Evolutionary conservation across 2,329 filamentous ascomycete genomes (phyloP).

Genomic region (Arthrobotrys entomopaga): DNA sequence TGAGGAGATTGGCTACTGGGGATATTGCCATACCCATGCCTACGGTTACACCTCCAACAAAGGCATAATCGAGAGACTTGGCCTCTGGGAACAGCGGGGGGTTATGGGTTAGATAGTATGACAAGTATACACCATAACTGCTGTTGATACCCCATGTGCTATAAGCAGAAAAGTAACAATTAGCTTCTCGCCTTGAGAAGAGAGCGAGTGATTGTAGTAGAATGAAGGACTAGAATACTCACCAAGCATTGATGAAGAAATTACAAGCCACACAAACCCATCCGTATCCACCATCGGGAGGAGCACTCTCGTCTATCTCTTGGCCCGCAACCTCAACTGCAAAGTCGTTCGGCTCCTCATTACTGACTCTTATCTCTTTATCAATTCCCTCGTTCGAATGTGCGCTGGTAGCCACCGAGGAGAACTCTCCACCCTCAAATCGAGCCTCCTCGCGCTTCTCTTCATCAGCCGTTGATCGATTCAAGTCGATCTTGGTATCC

Average conservation of each 20-base stretch:
- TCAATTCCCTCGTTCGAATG: slow-evolving; percentile 37
- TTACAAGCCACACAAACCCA: slow-evolving; percentile 58
- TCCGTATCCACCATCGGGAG: slow-evolving; percentile 71
- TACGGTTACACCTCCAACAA: slow-evolving; percentile 73
- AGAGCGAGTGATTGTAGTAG: not conserved
- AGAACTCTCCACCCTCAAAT: slow-evolving; percentile 18
- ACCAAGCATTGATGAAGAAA: slow-evolving; percentile 53
- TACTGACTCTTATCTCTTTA: slow-evolving; percentile 27
- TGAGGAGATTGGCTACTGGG: slow-evolving; percentile 72
- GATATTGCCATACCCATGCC: slow-evolving; percentile 69
- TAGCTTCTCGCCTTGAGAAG: slow-evolving; percentile 1
- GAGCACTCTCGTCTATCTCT: slow-evolving; percentile 59
- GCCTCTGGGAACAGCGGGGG: slow-evolving; percentile 69
- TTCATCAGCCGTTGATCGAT: slow-evolving; percentile 9
- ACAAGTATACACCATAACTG: slow-evolving; percentile 78
- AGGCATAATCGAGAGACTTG: slow-evolving; percentile 75
- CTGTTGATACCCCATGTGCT: slow-evolving; percentile 64
- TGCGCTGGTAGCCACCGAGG: slow-evolving; percentile 35
- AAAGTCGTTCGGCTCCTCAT: slow-evolving; percentile 8
- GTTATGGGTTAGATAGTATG: slow-evolving; percentile 75
- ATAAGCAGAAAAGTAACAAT: slow-evolving; percentile 54
- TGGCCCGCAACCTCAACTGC: slow-evolving; percentile 36
- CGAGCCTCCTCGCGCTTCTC: slow-evolving; percentile 33
- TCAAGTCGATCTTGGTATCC: slow-evolving; percentile 42
- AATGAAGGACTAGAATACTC: slow-evolving; percentile 1